phyloP scores from a whole-genome alignment of 2,329 filamentous ascomycete species.

The Phialocephala subalpina region DNA sequence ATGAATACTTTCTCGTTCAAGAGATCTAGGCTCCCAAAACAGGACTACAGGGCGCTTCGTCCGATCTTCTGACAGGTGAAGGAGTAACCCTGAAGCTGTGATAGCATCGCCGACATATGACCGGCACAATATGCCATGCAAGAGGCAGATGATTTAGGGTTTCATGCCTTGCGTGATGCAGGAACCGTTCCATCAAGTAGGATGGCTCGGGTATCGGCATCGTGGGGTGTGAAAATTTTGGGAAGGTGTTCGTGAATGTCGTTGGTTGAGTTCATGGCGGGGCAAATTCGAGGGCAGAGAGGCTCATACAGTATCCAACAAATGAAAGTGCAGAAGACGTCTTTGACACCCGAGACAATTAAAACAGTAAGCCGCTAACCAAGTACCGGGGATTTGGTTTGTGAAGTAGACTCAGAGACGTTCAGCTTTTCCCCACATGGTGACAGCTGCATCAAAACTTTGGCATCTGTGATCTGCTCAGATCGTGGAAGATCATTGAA shows the following conservation, averaged over 20 bases:
- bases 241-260: neutral
- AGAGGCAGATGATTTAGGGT: neutral
- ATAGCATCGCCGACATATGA: conserved; percentile 9
- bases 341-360: neutral
- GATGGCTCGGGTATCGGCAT: conserved; percentile 3
- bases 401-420: neutral
- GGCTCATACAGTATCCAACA: neutral
- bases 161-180: conserved; percentile 8
- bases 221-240: conserved; percentile 5
- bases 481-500: conserved; percentile 4
- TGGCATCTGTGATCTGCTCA: neutral
- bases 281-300: neutral
- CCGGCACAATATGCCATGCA: neutral
- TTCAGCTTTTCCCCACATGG: neutral
- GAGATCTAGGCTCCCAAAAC: neutral
- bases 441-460: neutral
- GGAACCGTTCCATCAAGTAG: conserved; percentile 3
- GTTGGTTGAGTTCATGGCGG: neutral
- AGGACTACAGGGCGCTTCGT: conserved; percentile 1
- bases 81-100: neutral
- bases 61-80: conserved; percentile 2
- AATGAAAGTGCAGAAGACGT: neutral
- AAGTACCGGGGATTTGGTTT: neutral
- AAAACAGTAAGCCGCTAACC: neutral
- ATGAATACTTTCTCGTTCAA: neutral